Evolutionary conservation across 139 green algal species (phyloP).

Genomic region (Chlamydomonas sphaeroides): DNA sequence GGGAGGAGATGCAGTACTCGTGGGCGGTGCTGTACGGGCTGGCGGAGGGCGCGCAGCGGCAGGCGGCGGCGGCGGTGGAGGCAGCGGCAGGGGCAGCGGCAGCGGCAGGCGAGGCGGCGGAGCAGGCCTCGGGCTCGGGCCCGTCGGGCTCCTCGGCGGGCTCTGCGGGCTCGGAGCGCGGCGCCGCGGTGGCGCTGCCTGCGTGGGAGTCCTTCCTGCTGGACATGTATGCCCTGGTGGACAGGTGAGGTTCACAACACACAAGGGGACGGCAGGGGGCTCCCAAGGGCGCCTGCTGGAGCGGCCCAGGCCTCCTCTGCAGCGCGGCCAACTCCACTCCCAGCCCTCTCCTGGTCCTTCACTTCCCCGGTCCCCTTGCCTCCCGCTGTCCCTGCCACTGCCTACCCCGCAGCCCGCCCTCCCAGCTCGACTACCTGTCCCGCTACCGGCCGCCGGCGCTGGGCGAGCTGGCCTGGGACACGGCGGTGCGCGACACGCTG

Average conservation of each 20-base stretch:
- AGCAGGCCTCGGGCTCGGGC: background rate
- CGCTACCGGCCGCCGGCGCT: constrained; percentile 49
- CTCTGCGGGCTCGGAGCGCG: background rate
- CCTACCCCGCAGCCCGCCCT: constrained; percentile 50
- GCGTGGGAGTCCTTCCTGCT: constrained; percentile 51
- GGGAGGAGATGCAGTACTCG: constrained; percentile 65
- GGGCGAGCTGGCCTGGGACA: constrained; percentile 49
- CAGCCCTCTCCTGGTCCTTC: too few relatives aligned
- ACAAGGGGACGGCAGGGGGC: too few relatives aligned
- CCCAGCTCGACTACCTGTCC: constrained; percentile 74
- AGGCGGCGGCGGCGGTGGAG: background rate
- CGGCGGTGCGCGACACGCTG: constrained; percentile 21
- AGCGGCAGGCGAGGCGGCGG: background rate
- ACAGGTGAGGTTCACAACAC: too few relatives aligned
- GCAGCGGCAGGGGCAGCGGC: background rate
- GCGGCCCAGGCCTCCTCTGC: too few relatives aligned
- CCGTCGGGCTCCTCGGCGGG: background rate
- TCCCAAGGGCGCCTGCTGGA: too few relatives aligned
- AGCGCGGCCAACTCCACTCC: too few relatives aligned
- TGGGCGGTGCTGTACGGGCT: constrained; percentile 61
- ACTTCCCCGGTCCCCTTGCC: too few relatives aligned
- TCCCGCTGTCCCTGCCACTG: too few relatives aligned
- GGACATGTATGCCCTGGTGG: constrained; percentile 38
- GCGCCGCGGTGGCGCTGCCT: background rate
- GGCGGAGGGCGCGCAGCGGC: constrained; percentile 1